Evolutionary conservation across 2,329 filamentous ascomycete genomes (phyloP).

Genomic region (Leptographium flavum): DNA sequence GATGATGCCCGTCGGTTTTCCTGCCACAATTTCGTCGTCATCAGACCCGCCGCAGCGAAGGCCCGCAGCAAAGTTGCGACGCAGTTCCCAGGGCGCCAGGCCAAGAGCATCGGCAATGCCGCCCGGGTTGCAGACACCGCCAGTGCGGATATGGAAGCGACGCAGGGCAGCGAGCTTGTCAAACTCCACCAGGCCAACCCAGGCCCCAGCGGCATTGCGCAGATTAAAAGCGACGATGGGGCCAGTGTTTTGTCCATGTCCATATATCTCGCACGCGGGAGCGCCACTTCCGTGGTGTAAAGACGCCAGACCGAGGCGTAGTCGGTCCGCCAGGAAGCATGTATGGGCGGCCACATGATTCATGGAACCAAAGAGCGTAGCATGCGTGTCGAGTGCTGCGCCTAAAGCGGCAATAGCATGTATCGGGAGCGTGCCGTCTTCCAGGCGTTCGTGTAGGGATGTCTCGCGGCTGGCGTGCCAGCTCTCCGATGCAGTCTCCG

Average conservation of each 20-base stretch:
- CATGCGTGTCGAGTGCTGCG: constrained; percentile 56
- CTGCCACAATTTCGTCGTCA: constrained; percentile 58
- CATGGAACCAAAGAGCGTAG: constrained; percentile 58
- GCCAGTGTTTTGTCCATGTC: constrained; percentile 36
- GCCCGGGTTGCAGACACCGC: constrained; percentile 83
- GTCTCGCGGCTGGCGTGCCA: constrained; percentile 67
- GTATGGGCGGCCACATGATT: constrained; percentile 57
- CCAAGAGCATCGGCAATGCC: constrained; percentile 62
- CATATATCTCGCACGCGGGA: constrained; percentile 45
- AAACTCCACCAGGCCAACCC: constrained; percentile 70
- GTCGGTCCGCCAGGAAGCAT: constrained; percentile 40
- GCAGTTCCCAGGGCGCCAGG: constrained; percentile 69
- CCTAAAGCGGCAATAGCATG: constrained; percentile 80
- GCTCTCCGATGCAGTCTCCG: constrained; percentile 43
- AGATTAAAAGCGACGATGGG: constrained; percentile 80
- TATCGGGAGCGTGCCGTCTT: constrained; percentile 84
- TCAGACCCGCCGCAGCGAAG: constrained; percentile 76
- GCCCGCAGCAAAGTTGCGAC: constrained; percentile 69
- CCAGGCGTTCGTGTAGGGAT: constrained; percentile 64
- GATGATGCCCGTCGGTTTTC: constrained; percentile 78
- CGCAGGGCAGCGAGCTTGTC: constrained; percentile 73
- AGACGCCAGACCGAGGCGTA: constrained; percentile 42
- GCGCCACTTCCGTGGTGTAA: constrained; percentile 57
- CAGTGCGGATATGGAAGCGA: constrained; percentile 72
- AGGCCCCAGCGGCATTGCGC: constrained; percentile 50